phyloP scores from a whole-genome alignment of 768 basidiomycete species.

The Tulasnella sp. region DNA sequence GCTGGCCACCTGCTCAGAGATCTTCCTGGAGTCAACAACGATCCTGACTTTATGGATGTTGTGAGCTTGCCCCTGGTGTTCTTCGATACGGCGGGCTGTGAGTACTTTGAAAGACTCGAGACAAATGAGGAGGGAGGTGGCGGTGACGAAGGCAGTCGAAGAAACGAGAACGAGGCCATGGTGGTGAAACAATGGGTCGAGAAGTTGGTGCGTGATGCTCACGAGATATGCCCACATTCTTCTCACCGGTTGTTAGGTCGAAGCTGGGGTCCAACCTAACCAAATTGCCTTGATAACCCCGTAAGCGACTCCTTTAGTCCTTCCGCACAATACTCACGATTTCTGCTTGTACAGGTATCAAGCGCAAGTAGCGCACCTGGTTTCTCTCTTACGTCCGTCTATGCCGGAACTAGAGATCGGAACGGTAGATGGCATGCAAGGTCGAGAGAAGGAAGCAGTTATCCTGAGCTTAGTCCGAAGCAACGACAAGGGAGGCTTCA shows the following conservation, averaged over 20 bases:
- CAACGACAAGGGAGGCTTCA: slow-evolving; percentile 62
- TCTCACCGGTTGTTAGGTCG: slow-evolving; percentile 45
- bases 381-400: slow-evolving; percentile 64
- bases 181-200: slow-evolving; percentile 81
- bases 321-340: neutral
- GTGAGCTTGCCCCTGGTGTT: slow-evolving; percentile 81
- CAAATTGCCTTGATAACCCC: slow-evolving; percentile 90
- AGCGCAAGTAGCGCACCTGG: slow-evolving; percentile 84
- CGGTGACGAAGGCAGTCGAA: slow-evolving; percentile 73
- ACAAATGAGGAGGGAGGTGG: slow-evolving; percentile 47
- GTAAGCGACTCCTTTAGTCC: slow-evolving; percentile 41
- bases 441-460: slow-evolving; percentile 91
- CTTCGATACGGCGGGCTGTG: slow-evolving; percentile 91
- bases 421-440: slow-evolving; percentile 96
- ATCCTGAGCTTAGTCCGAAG: slow-evolving; percentile 90
- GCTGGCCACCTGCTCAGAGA: slow-evolving; percentile 67
- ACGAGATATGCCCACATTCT: neutral
- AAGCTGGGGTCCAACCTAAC: slow-evolving; percentile 55
- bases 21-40: slow-evolving; percentile 50
- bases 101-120: slow-evolving; percentile 74
- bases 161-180: slow-evolving; percentile 91
- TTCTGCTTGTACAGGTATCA: slow-evolving; percentile 61
- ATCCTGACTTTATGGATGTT: slow-evolving; percentile 59
- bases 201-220: slow-evolving; percentile 55
- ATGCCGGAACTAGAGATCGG: slow-evolving; percentile 74